Evolutionary conservation across 2,329 filamentous ascomycete species (phyloP).

Genomic region (Sporothrix sp.): DNA sequence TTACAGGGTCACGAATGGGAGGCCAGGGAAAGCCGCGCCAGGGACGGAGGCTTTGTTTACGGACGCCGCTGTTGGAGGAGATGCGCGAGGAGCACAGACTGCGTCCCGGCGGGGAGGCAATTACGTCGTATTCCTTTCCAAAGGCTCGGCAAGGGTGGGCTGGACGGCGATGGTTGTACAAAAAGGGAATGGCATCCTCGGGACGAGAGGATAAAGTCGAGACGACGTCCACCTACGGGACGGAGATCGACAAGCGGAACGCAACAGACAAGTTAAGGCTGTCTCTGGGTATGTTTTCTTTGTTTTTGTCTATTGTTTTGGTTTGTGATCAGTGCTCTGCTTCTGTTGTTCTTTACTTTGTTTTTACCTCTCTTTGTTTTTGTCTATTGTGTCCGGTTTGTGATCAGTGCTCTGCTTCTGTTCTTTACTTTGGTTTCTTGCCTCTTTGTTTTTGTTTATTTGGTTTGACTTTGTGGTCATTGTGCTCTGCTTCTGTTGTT

Average conservation of each 20-base stretch:
- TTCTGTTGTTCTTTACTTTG: background rate
- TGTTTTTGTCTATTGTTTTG: background rate
- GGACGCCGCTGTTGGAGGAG: background rate
- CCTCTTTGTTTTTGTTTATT: background rate
- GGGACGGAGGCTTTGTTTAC: background rate
- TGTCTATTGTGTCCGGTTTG: background rate
- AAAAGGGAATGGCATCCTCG: too few species aligned
- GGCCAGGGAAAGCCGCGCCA: background rate
- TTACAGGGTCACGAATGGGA: background rate
- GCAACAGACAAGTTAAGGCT: background rate
- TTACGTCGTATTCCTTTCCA: background rate
- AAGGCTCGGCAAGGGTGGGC: too few species aligned
- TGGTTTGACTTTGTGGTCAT: background rate
- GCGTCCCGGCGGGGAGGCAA: background rate
- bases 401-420: too few species aligned
- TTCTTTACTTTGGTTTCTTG: too few species aligned
- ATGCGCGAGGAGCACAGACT: background rate
- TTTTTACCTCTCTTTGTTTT: too few species aligned
- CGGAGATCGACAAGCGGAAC: background rate
- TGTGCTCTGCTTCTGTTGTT: too few species aligned
- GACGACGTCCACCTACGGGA: background rate
- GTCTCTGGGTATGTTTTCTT: background rate
- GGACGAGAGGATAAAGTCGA: conserved; percentile 4
- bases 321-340: background rate
- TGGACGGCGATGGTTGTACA: too few species aligned